These are phyloP conservation scores for Stylonectria norvegica DNA, from an alignment of 2,329 filamentous ascomycete species.

Conservation along the genomic window DNA sequence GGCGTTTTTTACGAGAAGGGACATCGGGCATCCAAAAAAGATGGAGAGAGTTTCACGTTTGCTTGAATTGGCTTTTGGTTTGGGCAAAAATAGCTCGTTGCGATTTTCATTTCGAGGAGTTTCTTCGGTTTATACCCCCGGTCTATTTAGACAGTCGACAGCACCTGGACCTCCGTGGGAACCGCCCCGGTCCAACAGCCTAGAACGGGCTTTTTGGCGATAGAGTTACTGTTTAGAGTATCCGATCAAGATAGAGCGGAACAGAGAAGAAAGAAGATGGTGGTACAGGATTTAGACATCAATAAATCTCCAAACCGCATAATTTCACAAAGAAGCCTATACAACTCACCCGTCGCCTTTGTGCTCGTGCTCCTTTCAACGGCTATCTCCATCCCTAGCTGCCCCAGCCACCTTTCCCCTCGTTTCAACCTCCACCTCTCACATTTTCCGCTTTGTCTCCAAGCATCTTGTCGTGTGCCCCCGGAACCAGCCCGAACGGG, in stretches of 20 bases:
- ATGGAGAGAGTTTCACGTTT: conserved; percentile 5
- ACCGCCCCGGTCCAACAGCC: conserved; percentile 17
- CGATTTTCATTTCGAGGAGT: conserved; percentile 22
- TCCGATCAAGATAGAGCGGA: conserved; percentile 12
- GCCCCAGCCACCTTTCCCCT: not conserved
- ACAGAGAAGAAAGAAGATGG: conserved; percentile 13
- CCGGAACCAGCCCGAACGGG: conserved; percentile 1
- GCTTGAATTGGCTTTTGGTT: conserved; percentile 7
- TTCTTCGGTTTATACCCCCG: conserved; percentile 29
- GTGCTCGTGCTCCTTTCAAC: conserved; percentile 4
- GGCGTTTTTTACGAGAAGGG: conserved; percentile 24
- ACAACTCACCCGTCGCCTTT: not conserved
- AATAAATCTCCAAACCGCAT: too few species aligned
- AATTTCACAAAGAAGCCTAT: not conserved
- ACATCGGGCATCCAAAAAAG: conserved; percentile 4
- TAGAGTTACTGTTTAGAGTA: conserved; percentile 17
- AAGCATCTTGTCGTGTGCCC: too few species aligned
- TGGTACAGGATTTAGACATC: not conserved
- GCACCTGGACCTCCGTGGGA: conserved; percentile 18
- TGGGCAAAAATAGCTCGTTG: conserved; percentile 2
- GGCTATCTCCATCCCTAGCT: not conserved
- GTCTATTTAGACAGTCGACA: conserved; percentile 29
- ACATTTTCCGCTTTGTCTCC: too few species aligned
- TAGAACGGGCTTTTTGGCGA: conserved; percentile 26
- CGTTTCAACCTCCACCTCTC: too few species aligned